A percentile compares a stretch with the other conserved stretches of the same genome.
Conservation (phyloP, 78 protist genomes). For the Protostelium mycophagum region DNA sequence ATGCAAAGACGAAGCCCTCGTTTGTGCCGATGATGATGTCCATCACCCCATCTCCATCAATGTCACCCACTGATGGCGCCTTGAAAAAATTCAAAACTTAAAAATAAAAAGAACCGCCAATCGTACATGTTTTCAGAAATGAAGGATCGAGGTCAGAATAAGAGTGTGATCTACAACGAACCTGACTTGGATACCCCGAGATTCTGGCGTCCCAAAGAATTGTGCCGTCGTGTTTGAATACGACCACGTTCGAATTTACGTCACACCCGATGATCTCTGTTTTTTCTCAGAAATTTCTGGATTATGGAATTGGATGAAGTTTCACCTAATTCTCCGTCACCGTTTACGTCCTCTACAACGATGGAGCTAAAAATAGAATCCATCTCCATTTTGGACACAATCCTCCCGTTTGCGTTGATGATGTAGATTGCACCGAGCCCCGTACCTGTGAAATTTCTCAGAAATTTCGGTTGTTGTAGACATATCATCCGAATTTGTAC, state of each 20-base stretch:
- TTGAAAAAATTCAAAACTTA: too few relatives aligned
- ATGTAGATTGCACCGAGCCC: constrained; percentile 62
- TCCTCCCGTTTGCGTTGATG: constrained; percentile 40
- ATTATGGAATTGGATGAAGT: not conserved
- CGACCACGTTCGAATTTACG: constrained; percentile 41
- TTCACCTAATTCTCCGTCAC: constrained; percentile 73
- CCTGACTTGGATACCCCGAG: constrained; percentile 5
- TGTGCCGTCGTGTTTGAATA: constrained; percentile 33
- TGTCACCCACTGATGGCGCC: constrained; percentile 73
- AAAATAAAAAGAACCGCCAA: too few relatives aligned
- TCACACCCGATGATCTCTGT: constrained; percentile 57
- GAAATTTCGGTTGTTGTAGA: too few relatives aligned
- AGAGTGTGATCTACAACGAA: not conserved
- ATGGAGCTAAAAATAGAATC: constrained; percentile 72
- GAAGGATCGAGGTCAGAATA: not conserved
- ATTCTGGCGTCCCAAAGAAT: constrained; percentile 40
- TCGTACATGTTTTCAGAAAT: too few relatives aligned
- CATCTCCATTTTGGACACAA: constrained; percentile 66
- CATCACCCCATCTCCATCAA: constrained; percentile 83
- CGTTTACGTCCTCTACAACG: constrained; percentile 64
- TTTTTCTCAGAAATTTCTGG: not conserved
- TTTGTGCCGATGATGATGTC: constrained; percentile 76
- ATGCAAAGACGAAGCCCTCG: constrained; percentile 70
- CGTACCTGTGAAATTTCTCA: too few relatives aligned
- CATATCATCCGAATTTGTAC: too few relatives aligned